Percentiles rank a stretch among this genome's conserved stretches.
Evolutionary conservation across 108 stramenopile genomes (phyloP).

Genomic region (Bacterosira constricta): DNA sequence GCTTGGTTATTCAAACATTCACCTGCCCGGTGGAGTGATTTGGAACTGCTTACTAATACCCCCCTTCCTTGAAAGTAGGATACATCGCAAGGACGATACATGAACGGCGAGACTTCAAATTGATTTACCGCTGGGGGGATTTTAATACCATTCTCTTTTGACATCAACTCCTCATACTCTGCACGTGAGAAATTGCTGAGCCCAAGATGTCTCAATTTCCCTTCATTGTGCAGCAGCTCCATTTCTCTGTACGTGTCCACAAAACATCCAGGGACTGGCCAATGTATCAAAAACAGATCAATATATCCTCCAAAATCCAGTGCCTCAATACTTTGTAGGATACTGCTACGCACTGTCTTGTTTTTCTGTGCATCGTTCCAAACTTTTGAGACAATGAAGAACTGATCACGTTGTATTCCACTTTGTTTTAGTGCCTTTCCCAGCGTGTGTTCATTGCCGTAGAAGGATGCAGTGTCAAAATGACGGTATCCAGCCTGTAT

Average conservation of each 20-base stretch:
- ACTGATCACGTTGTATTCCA: conserved; percentile 32
- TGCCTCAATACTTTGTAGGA: conserved; percentile 22
- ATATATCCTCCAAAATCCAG: conserved; percentile 30
- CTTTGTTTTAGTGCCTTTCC: conserved; percentile 38
- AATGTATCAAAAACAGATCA: conserved; percentile 56
- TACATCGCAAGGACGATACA: conserved; percentile 34
- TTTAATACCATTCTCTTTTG: neutral
- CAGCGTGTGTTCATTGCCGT: conserved; percentile 57
- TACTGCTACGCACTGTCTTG: conserved; percentile 10
- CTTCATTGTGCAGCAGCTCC: conserved; percentile 11
- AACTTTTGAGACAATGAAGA: conserved; percentile 51
- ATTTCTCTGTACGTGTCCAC: conserved; percentile 31
- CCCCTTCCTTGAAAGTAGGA: conserved; percentile 32
- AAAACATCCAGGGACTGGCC: conserved; percentile 43
- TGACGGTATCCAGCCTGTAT: conserved; percentile 44
- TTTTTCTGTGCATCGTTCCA: conserved; percentile 44
- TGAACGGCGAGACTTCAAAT: conserved; percentile 56
- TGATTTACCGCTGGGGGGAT: conserved; percentile 33
- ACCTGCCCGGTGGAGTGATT: conserved; percentile 45
- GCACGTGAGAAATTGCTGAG: conserved; percentile 25
- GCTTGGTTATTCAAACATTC: conserved; percentile 9
- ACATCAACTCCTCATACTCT: conserved; percentile 40
- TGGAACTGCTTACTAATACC: conserved; percentile 47
- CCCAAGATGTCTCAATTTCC: conserved; percentile 10
- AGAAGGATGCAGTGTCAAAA: conserved; percentile 56